Conservation (phyloP, 2,329 filamentous ascomycete genomes). For the Dendryphion nanum region DNA sequence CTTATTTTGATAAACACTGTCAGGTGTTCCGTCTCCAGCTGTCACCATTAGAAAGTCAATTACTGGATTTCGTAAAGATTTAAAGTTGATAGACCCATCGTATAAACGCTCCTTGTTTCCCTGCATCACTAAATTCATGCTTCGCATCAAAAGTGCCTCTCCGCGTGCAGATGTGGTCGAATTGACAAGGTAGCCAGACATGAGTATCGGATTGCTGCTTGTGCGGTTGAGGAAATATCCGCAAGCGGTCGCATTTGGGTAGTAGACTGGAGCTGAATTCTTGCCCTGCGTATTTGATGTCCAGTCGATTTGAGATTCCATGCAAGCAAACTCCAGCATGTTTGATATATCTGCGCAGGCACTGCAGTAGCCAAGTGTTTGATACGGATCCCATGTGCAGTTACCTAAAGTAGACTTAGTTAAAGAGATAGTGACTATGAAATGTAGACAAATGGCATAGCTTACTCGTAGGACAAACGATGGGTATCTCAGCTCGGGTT, state of each 20-base stretch:
- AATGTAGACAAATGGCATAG: too few relatives aligned
- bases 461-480: conserved; percentile 12
- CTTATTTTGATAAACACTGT: conserved; percentile 7
- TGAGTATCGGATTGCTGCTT: conserved; percentile 3
- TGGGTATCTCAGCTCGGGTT: conserved; percentile 9
- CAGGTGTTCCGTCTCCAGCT: conserved; percentile 1
- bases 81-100: conserved; percentile 10
- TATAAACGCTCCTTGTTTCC: neutral
- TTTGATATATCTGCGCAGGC: conserved; percentile 6
- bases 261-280: neutral
- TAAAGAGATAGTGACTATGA: too few relatives aligned
- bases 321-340: conserved; percentile 3
- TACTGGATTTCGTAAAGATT: conserved; percentile 7
- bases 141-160: neutral
- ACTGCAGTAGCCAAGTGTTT: conserved; percentile 15
- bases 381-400: conserved; percentile 13
- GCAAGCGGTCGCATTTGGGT: conserved; percentile 4
- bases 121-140: neutral
- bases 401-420: too few relatives aligned
- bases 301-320: conserved; percentile 3
- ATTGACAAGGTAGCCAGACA: conserved; percentile 5
- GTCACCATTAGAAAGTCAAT: conserved; percentile 6
- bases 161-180: neutral
- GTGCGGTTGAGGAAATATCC: conserved; percentile 6
- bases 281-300: neutral